Base-by-base conservation (phyloP, 2,329 filamentous ascomycete species). In the Diplodia seriata region DNA sequence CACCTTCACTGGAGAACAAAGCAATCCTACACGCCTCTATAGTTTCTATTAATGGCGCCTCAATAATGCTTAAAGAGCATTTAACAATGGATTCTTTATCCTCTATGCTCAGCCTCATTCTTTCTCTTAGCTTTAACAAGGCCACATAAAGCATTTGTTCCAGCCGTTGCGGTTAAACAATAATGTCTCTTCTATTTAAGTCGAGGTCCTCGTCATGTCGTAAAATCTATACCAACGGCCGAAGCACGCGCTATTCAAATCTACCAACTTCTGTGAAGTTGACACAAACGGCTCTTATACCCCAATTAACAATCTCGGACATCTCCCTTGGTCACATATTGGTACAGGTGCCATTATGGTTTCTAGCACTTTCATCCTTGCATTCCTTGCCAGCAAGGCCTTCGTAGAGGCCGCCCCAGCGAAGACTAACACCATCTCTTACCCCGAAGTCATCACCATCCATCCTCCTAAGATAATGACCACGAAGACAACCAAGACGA, bases 401-500 rank as follows among this genome's bases (percentile, higher is more conserved):
- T 8, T 54, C 2, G 61, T 54, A 15, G 49, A 64, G n/a, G 61
- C 49, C 4, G 33, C 29, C 18, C 49, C 61, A 18, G 50, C 31
- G 31, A 53, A 53, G 43, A 18, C n/a, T n/a, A 20, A 15, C 8
- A 38, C 29, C 49, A 31, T n/a, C 18, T 54, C 31, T 7, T 50
- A 51, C 8, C 49, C 61, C 12, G 36, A 64, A 20, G 20, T 23
- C 5, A 54, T 64, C 49, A 64, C 33, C 15, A 64, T 64, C 61
- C 23, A 31, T 1, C 57, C 57, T 3, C 57, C 57, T 18, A 50
- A 29, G 40, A 62, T 43, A 26, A 49, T 26, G 26, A 26, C 26
- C 26, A 26, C 36, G 8, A 50, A 47, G 40, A 62, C 43, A 29
- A 33, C 12, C 12, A 62, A 14, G 43, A 49, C 20, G 26, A 31